phyloP scores from a whole-genome alignment of 2,329 filamentous ascomycete genomes.

The Arthroderma uncinatum region DNA sequence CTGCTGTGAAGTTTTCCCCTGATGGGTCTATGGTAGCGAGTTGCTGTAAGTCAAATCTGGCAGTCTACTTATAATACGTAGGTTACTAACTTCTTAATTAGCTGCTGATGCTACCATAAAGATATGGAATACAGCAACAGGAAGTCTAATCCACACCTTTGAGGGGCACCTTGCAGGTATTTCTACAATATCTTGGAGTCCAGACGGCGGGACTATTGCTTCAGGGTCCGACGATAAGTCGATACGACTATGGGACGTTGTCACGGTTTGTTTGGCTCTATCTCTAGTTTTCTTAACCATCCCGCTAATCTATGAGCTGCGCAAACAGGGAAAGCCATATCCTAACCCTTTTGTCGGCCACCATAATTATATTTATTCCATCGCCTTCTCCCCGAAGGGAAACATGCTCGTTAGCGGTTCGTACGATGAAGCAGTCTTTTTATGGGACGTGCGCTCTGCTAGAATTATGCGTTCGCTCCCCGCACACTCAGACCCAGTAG shows the following conservation, averaged over 20 bases:
- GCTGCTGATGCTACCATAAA: constrained; percentile 81
- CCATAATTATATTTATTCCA: constrained; percentile 88
- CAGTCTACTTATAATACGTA: constrained; percentile 4
- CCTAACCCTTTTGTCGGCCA: constrained; percentile 63
- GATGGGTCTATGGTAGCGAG: constrained; percentile 84
- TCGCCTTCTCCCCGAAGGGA: constrained; percentile 94
- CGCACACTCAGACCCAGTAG: constrained; percentile 88
- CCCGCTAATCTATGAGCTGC: neutral
- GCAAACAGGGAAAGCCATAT: constrained; percentile 43
- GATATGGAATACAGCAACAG: constrained; percentile 74
- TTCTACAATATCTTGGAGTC: constrained; percentile 86
- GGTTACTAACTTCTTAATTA: constrained; percentile 20
- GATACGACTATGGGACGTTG: constrained; percentile 78
- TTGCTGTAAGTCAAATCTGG: constrained; percentile 46
- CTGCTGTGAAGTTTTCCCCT: constrained; percentile 81
- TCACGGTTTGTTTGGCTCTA: constrained; percentile 33
- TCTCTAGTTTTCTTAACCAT: constrained; percentile 1
- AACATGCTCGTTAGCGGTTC: constrained; percentile 93
- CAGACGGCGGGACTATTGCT: constrained; percentile 75
- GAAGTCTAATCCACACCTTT: constrained; percentile 72
- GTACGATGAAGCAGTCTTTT: constrained; percentile 92
- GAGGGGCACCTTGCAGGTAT: constrained; percentile 90
- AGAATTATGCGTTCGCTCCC: constrained; percentile 80
- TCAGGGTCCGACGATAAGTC: constrained; percentile 93
- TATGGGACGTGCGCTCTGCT: constrained; percentile 90